phyloP scores from a whole-genome alignment of 2,329 filamentous ascomycete genomes.

The Claviceps quebecensis region DNA sequence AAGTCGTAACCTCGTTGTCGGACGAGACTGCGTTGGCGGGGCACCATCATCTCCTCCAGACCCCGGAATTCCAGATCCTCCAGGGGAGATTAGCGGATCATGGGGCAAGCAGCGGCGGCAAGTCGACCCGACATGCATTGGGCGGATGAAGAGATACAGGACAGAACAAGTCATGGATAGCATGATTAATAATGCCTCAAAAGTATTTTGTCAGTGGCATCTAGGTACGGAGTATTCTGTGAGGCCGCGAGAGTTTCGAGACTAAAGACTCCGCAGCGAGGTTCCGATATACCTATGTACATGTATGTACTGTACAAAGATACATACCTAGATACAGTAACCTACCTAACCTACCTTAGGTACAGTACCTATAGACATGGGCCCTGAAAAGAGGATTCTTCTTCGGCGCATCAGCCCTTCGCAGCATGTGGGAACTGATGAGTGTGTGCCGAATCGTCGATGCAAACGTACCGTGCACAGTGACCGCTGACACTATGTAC shows the following conservation, averaged over 20 bases:
- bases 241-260: not conserved
- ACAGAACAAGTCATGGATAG: not conserved
- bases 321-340: no score
- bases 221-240: not conserved
- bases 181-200: not conserved
- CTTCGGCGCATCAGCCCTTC: not conserved
- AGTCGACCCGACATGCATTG: not conserved
- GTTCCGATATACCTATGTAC: not conserved
- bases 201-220: not conserved
- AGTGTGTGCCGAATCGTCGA: not conserved
- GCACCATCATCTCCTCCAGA: not conserved
- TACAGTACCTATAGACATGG: not conserved
- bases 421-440: not conserved
- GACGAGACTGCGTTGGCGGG: not conserved
- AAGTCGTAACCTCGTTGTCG: not conserved
- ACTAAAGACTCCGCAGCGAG: not conserved
- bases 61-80: not conserved
- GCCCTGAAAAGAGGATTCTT: not conserved
- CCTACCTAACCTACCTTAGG: no score
- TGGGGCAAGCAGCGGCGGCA: not conserved
- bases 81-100: not conserved
- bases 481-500: no score
- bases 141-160: not conserved
- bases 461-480: not conserved
- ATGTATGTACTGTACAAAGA: no score